phyloP scores from a whole-genome alignment of 192 early-diverging fungal species.

The Funneliformis mosseae region DNA sequence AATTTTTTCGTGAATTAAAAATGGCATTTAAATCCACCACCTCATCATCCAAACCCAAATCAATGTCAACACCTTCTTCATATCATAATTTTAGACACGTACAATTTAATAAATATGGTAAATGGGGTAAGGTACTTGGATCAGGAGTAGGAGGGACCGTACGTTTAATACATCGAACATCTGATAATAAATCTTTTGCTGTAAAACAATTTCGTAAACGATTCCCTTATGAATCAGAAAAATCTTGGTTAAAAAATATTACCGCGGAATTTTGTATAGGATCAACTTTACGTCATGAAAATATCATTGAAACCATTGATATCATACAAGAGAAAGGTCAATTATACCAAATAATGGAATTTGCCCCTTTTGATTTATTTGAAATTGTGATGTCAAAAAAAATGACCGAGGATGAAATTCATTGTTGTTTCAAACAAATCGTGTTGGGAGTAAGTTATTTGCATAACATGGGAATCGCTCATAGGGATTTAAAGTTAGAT shows the following conservation, averaged over 20 bases:
- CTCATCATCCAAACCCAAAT: background rate
- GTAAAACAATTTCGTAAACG: slow-evolving; percentile 82
- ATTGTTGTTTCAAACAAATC: slow-evolving; percentile 88
- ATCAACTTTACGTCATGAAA: slow-evolving; percentile 73
- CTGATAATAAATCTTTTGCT: slow-evolving; percentile 69
- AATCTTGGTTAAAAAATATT: slow-evolving; percentile 80
- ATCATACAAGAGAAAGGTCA: slow-evolving; percentile 68
- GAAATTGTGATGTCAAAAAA: slow-evolving; percentile 72
- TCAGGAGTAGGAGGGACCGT: slow-evolving; percentile 74
- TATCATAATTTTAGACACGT: background rate
- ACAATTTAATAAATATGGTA: slow-evolving; percentile 56
- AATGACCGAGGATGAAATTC: slow-evolving; percentile 77
- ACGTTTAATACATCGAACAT: slow-evolving; percentile 61
- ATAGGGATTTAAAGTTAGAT: slow-evolving; percentile 90
- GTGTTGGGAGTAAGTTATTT: slow-evolving; percentile 82
- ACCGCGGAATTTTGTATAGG: slow-evolving; percentile 84
- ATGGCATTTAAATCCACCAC: background rate
- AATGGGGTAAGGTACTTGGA: slow-evolving; percentile 64
- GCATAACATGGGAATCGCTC: slow-evolving; percentile 89
- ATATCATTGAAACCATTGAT: slow-evolving; percentile 78
- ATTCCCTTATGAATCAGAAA: slow-evolving; percentile 64
- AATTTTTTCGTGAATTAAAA: slow-evolving; percentile 5
- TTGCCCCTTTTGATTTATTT: slow-evolving; percentile 88
- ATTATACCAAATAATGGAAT: slow-evolving; percentile 88
- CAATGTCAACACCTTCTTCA: background rate